Evolutionary conservation across 257 asterid species (phyloP).

Genomic region (Euphrasia confusa): DNA sequence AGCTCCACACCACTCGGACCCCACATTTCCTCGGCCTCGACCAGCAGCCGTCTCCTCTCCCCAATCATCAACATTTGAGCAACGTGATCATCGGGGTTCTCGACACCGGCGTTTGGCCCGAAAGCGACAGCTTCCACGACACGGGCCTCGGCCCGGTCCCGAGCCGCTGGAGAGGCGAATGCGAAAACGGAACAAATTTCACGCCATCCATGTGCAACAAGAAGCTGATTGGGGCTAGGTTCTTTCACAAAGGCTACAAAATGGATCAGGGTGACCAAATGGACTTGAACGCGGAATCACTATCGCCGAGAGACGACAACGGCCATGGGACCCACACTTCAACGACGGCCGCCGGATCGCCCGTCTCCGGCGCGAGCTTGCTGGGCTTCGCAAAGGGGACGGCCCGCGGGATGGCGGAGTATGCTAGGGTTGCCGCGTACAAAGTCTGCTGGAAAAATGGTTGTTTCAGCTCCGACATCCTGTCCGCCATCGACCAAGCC

Average conservation of each 20-base stretch:
- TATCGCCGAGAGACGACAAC: conserved; percentile 41
- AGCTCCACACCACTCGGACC: conserved; percentile 88
- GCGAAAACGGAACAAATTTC: conserved; percentile 69
- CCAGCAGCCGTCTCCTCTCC: conserved; percentile 51
- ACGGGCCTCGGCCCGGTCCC: conserved; percentile 67
- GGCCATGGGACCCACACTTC: conserved; percentile 88
- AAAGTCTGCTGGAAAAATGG: conserved; percentile 57
- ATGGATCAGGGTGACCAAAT: conserved; percentile 47
- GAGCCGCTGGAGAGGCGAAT: conserved; percentile 63
- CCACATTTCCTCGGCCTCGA: conserved; percentile 76
- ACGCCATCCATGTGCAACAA: conserved; percentile 45
- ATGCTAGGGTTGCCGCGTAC: conserved; percentile 59
- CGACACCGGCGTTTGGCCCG: conserved; percentile 96
- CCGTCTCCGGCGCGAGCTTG: not conserved
- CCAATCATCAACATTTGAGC: conserved; percentile 43
- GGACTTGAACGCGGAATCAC: conserved; percentile 40
- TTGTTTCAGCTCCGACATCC: conserved; percentile 35
- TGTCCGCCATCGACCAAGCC: conserved; percentile 69
- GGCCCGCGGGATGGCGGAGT: conserved; percentile 57
- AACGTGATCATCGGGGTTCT: conserved; percentile 70
- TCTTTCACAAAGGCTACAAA: conserved; percentile 63
- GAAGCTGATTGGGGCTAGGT: conserved; percentile 79
- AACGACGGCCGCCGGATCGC: conserved; percentile 56
- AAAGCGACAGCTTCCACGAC: conserved; percentile 74
- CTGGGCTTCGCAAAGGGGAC: conserved; percentile 64